phyloP scores from a whole-genome alignment of 495 filamentous ascomycete genomes.

The Aspergillus mulundensis region DNA sequence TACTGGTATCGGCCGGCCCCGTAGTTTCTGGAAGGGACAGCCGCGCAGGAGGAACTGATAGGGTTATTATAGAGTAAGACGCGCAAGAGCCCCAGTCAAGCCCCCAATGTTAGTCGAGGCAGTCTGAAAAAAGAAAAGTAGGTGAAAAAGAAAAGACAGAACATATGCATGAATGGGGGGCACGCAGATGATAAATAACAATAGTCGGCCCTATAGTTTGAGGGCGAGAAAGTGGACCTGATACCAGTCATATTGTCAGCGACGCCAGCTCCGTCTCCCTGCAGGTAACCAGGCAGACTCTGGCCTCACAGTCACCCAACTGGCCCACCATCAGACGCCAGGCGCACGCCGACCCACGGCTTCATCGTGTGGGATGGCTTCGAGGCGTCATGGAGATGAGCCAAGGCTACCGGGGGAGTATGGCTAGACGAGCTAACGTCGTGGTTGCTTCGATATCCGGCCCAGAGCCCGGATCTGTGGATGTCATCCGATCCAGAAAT shows the following conservation, averaged over 20 bases:
- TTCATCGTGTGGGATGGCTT: slow-evolving; percentile 11
- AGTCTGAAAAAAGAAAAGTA: slow-evolving; percentile 6
- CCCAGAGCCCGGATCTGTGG: neutral
- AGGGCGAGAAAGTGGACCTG: slow-evolving; percentile 5
- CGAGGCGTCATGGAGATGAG: slow-evolving; percentile 2
- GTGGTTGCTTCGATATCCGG: neutral
- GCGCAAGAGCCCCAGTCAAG: slow-evolving; percentile 5
- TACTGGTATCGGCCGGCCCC: slow-evolving; percentile 10
- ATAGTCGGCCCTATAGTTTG: slow-evolving; percentile 18
- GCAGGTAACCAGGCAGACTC: slow-evolving; percentile 5
- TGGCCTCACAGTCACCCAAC: slow-evolving; percentile 2
- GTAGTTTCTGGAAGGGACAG: neutral
- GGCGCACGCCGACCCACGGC: slow-evolving; percentile 20
- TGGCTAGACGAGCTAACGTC: neutral
- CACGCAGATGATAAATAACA: slow-evolving; percentile 23
- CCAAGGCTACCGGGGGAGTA: slow-evolving; percentile 5
- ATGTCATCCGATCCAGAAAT: neutral
- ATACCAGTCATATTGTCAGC: slow-evolving; percentile 22
- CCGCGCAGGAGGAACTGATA: neutral
- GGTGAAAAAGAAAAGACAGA: slow-evolving; percentile 9
- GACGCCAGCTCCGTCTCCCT: slow-evolving; percentile 21
- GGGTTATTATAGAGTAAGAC: neutral
- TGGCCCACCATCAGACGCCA: slow-evolving; percentile 18
- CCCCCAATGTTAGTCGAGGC: neutral
- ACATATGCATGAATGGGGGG: slow-evolving; percentile 10